phyloP scores from a whole-genome alignment of 768 basidiomycete genomes.

The Pulveroboletus sp. region DNA sequence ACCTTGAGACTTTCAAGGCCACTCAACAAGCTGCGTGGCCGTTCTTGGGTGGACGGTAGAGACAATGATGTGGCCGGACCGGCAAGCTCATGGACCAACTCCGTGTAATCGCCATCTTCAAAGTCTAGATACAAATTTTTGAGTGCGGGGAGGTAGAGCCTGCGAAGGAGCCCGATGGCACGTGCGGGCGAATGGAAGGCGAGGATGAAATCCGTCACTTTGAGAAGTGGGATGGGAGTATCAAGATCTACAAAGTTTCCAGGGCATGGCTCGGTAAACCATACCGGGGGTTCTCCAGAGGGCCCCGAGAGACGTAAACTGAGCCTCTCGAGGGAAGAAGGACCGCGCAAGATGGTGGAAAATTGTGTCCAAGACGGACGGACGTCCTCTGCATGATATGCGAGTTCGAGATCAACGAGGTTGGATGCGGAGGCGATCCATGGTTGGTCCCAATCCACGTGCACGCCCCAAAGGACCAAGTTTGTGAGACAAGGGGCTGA shows the following conservation, averaged over 20 bases:
- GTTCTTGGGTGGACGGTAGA: conserved; percentile 34
- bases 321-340: conserved; percentile 51
- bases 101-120: conserved; percentile 49
- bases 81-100: conserved; percentile 41
- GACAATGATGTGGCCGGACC: conserved; percentile 20
- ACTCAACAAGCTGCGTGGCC: conserved; percentile 35
- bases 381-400: conserved; percentile 58
- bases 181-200: conserved; percentile 51
- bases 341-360: conserved; percentile 43
- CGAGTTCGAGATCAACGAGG: conserved; percentile 51
- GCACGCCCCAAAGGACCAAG: conserved; percentile 62
- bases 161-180: conserved; percentile 18
- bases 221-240: conserved; percentile 26
- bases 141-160: conserved; percentile 34
- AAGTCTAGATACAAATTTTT: conserved; percentile 47
- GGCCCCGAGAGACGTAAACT: conserved; percentile 58
- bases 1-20: conserved; percentile 52
- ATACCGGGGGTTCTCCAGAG: conserved; percentile 34
- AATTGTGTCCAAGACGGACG: conserved; percentile 58
- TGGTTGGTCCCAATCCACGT: conserved; percentile 58
- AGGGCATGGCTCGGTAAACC: conserved; percentile 23
- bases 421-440: conserved; percentile 22
- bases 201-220: conserved; percentile 36
- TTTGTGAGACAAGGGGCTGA: conserved; percentile 46
- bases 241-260: conserved; percentile 24